phyloP scores from a whole-genome alignment of 441 rosid species.

The Croton setiger region DNA sequence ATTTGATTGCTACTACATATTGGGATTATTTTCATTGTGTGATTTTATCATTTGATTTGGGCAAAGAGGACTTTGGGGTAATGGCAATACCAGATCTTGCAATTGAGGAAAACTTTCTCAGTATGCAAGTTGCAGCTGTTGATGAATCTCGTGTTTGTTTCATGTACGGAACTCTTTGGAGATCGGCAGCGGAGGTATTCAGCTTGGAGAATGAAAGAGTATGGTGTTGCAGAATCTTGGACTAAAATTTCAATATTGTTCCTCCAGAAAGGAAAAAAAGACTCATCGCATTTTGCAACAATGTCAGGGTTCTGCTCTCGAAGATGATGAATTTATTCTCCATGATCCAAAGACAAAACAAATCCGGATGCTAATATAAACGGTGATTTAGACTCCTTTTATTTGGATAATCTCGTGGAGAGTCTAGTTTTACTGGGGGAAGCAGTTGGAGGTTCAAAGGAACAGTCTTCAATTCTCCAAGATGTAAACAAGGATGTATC shows the following conservation, averaged over 20 bases:
- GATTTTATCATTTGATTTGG: neutral
- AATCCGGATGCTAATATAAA: neutral
- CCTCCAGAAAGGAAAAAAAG: neutral
- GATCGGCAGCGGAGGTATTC: neutral
- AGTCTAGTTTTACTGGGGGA: too few relatives aligned
- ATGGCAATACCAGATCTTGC: neutral
- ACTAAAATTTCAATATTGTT: neutral
- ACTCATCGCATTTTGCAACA: neutral
- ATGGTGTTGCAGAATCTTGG: constrained; percentile 6
- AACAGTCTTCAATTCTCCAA: too few relatives aligned
- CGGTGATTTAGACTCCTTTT: neutral
- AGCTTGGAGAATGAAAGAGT: constrained; percentile 9
- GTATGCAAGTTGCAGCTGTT: neutral
- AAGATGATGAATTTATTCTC: neutral
- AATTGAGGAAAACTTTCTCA: too few relatives aligned
- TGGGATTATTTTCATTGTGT: too few relatives aligned
- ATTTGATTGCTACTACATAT: too few relatives aligned
- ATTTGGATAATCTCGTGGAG: neutral
- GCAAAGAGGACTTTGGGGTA: neutral
- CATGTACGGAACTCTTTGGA: neutral
- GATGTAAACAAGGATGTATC: too few relatives aligned
- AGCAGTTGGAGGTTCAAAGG: too few relatives aligned
- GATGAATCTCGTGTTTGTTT: neutral
- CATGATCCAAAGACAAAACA: neutral
- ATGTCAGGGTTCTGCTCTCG: neutral